phyloP scores from a whole-genome alignment of 2,329 filamentous ascomycete genomes.

The Aspergillus sp. region DNA sequence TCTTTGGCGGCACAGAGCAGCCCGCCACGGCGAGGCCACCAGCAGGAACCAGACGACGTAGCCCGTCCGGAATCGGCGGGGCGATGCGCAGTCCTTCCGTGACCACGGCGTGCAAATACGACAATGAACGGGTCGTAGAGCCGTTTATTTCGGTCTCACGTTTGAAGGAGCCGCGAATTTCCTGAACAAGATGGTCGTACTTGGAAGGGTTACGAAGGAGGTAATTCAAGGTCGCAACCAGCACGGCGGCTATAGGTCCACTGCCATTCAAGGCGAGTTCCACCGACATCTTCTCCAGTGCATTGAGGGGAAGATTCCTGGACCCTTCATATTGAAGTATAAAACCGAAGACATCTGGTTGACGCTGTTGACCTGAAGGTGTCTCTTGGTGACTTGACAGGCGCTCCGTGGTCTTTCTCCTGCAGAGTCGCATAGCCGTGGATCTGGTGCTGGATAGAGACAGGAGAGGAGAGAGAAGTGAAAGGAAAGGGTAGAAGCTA shows the following conservation, averaged over 20 bases:
- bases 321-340: background rate
- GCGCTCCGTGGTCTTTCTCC: background rate
- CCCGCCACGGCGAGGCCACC: constrained; percentile 9
- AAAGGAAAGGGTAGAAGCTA: background rate
- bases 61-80: constrained; percentile 8
- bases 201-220: constrained; percentile 5
- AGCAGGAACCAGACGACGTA: constrained; percentile 4
- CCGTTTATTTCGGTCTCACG: background rate
- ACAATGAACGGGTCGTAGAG: background rate
- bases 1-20: constrained; percentile 4
- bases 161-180: constrained; percentile 4
- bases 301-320: background rate
- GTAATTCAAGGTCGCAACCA: constrained; percentile 4
- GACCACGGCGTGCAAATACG: constrained; percentile 8
- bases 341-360: constrained; percentile 8
- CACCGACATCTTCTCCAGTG: constrained; percentile 8
- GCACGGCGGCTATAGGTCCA: constrained; percentile 4
- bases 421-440: background rate
- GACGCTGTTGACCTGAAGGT: background rate
- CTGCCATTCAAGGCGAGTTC: constrained; percentile 9
- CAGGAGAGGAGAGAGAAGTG: background rate
- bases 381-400: background rate
- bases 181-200: background rate
- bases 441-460: background rate
- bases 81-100: constrained; percentile 12